phyloP scores from a whole-genome alignment of 257 asterid species.

The Solanum pinnatisectum region DNA sequence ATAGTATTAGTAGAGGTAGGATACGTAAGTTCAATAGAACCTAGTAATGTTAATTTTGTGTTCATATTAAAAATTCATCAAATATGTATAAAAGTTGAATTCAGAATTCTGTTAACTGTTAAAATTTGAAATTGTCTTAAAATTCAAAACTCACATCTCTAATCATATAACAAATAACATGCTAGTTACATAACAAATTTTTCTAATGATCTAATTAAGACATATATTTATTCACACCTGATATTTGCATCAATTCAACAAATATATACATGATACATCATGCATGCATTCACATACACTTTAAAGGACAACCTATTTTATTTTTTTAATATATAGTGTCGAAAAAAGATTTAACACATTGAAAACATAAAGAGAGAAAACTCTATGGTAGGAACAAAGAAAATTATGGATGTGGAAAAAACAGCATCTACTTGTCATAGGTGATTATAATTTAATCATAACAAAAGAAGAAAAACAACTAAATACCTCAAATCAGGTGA shows the following conservation, averaged over 20 bases:
- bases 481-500: not conserved
- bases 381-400: not conserved
- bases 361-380: not conserved
- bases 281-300: not conserved
- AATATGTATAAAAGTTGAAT: not conserved
- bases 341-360: not conserved
- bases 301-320: not conserved
- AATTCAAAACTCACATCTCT: not conserved
- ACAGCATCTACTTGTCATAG: not conserved
- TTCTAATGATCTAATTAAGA: not conserved
- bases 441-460: not conserved
- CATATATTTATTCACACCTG: not conserved
- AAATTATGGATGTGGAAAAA: not conserved
- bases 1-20: not conserved
- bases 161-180: not conserved
- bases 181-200: not conserved
- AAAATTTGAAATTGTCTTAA: not conserved
- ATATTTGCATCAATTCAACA: not conserved
- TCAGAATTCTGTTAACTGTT: not conserved
- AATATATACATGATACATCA: not conserved
- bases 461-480: not conserved
- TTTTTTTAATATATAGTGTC: not conserved
- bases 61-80: not conserved
- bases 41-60: not conserved
- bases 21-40: not conserved